phyloP scores from a whole-genome alignment of 768 basidiomycete genomes.

The Leccinum truebloodii region DNA sequence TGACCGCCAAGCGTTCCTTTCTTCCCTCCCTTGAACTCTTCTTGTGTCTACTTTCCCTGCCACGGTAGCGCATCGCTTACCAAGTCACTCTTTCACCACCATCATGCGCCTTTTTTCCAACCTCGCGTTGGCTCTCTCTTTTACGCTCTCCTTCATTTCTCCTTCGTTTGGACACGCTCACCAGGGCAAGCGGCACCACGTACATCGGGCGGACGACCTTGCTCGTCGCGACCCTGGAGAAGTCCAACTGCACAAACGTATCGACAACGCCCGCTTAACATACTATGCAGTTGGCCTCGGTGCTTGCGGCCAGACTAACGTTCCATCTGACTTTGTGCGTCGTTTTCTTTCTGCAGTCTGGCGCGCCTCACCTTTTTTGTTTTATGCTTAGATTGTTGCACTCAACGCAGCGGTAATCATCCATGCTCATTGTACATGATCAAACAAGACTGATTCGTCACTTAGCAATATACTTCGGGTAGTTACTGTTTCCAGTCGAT shows the following conservation, averaged over 20 bases:
- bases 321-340: slow-evolving; percentile 37
- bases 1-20: neutral
- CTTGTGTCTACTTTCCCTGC: slow-evolving; percentile 11
- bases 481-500: slow-evolving; percentile 61
- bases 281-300: slow-evolving; percentile 46
- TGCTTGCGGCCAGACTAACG: slow-evolving; percentile 39
- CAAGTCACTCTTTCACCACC: slow-evolving; percentile 26
- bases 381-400: slow-evolving; percentile 51
- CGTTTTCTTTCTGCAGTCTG: neutral
- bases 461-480: slow-evolving; percentile 57
- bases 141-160: slow-evolving; percentile 17
- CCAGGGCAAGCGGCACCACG: slow-evolving; percentile 24
- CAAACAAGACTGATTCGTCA: slow-evolving; percentile 3
- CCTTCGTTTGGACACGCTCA: slow-evolving; percentile 25
- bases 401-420: slow-evolving; percentile 32
- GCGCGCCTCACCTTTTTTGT: slow-evolving; percentile 3
- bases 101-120: slow-evolving; percentile 27
- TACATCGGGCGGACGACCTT: slow-evolving; percentile 23
- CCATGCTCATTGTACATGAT: neutral
- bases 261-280: slow-evolving; percentile 32
- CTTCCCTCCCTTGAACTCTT: neutral
- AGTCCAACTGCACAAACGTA: slow-evolving; percentile 24
- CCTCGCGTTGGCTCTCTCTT: slow-evolving; percentile 23
- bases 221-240: slow-evolving; percentile 29
- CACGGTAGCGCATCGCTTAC: slow-evolving; percentile 2